Evolutionary conservation across 129 eudicot genomes (phyloP).

Genomic region (Sambucus nigra): DNA sequence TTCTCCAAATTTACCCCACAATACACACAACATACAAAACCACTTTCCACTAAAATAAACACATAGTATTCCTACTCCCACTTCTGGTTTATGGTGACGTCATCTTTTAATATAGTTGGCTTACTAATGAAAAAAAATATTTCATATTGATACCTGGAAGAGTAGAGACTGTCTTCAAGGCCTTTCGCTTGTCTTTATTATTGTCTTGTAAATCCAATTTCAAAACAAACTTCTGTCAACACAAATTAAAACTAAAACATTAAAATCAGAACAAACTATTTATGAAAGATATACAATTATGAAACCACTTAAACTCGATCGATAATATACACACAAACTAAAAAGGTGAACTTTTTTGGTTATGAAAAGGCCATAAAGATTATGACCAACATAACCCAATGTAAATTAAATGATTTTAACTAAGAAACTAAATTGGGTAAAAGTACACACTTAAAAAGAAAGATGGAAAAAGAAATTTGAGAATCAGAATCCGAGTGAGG

Average conservation of each 20-base stretch:
- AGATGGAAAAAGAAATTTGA: slow-evolving; percentile 3
- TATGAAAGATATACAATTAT: not conserved
- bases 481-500: not conserved
- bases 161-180: slow-evolving; percentile 61
- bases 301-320: no score
- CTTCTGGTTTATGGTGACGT: no score
- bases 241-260: slow-evolving; percentile 4
- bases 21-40: not conserved
- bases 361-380: not conserved
- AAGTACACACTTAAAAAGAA: not conserved
- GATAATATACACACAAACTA: not conserved
- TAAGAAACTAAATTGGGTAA: not conserved
- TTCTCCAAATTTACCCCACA: not conserved
- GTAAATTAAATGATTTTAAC: not conserved
- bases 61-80: no score
- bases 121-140: not conserved
- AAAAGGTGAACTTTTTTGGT: not conserved
- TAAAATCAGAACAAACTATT: slow-evolving; percentile 1
- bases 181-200: slow-evolving; percentile 61
- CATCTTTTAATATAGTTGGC: no score
- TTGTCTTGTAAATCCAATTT: slow-evolving; percentile 75
- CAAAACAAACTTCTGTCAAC: slow-evolving; percentile 55
- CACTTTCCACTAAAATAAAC: not conserved
- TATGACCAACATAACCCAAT: not conserved
- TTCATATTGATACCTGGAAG: slow-evolving; percentile 66